Base-by-base conservation (phyloP, 2,329 filamentous ascomycete genomes). In the Diaporthe destruens region DNA sequence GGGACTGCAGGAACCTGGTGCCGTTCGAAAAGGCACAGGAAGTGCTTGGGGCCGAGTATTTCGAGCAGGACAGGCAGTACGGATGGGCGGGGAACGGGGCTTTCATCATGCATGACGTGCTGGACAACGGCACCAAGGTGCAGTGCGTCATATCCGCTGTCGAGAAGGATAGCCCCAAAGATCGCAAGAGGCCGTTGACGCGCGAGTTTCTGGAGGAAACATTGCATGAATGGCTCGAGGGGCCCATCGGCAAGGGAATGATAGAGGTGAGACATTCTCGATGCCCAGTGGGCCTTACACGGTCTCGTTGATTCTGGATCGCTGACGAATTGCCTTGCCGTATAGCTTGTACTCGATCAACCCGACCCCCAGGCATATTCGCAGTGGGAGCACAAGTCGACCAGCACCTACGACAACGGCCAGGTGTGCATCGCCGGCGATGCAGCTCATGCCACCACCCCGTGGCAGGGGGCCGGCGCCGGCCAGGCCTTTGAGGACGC, bases 21-120 rank as follows among this genome's bases (percentile, higher is more conserved):
- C 71, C 75, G 0, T 75, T 74, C n/a, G 76, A 74, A 2, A 75
- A 72, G 36, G 74, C 75, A 5, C 49, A 54, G n/a, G 69, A 69
- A 0, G 55, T 55, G 1, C 59, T 75, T 23, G 76, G 74, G 2
- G 71, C 66, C 1, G 20, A 76, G 29, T 73, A 61, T 51, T 74
- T 74, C 14, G 72, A 76, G 18, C n/a, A 71, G 7, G 69, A 76
- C 25, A 69, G 75, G 12, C 71, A 76, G 29, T 76, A 74, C 34
- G 73, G 71, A 6, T 77, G 75, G 76, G 67, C 73, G 0, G 75
- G 76, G 18, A 65, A 76, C 29, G 63, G 71, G 2, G 75, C 72
- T 9, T 73, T 74, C n/a, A 69, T 76, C 25, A 71, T 76, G 68
- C 74, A 76, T 39, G 74, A 74, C 29, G 67, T 76, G 32, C 51